These are phyloP conservation scores for Perkinsus marinus DNA, from an alignment of 169 alveolate genomes.

Conservation along the genomic window DNA sequence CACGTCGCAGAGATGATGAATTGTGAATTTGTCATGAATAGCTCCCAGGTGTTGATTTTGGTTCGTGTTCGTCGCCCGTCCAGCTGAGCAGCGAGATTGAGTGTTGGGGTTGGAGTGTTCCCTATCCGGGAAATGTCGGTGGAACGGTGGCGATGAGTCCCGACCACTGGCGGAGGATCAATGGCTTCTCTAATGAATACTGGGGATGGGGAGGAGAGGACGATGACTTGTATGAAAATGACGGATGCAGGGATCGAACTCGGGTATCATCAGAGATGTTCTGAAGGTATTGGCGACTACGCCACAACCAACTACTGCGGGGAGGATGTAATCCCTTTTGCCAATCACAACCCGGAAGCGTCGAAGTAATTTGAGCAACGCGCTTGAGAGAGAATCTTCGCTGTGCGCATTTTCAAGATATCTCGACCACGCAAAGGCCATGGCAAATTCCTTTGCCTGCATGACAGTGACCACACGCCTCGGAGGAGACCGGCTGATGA, in stretches of 20 bases:
- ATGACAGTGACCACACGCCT: not conserved
- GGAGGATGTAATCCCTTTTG: not conserved
- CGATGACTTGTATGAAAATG: not conserved
- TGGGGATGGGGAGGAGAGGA: slow-evolving; percentile 9
- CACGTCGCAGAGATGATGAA: no score
- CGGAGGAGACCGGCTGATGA: not conserved
- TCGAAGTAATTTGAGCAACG: not conserved
- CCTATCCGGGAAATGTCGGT: not conserved
- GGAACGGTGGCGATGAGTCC: not conserved
- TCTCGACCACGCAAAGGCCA: not conserved
- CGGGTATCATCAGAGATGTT: not conserved
- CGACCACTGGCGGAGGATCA: not conserved
- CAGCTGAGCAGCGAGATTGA: not conserved
- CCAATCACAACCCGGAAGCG: not conserved
- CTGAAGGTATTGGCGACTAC: not conserved
- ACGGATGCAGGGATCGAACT: not conserved
- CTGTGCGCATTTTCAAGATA: not conserved
- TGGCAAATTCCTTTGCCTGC: not conserved
- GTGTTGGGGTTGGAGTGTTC: not conserved
- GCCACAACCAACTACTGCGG: not conserved
- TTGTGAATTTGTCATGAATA: no score
- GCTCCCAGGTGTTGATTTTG: not conserved
- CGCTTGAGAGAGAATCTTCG: not conserved
- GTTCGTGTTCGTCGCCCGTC: not conserved
- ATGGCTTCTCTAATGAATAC: slow-evolving; percentile 6